Evolutionary conservation across 768 basidiomycete genomes (phyloP).

Genomic region (Suillus subalutaceus): DNA sequence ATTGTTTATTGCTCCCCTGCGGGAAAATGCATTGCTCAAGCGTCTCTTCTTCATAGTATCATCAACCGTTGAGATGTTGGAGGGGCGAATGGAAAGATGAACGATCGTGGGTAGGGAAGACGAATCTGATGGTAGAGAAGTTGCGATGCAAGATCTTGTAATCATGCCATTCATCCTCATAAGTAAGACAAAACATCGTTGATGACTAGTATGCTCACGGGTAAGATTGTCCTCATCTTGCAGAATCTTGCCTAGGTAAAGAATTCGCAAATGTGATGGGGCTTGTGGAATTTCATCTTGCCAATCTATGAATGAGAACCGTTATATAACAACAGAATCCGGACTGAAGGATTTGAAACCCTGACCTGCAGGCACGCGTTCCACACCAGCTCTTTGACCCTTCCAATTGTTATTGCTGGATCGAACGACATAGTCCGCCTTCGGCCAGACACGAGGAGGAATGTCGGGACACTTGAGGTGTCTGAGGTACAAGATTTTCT

Average conservation of each 20-base stretch:
- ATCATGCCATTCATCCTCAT: not conserved
- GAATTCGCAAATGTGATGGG: slow-evolving; percentile 73
- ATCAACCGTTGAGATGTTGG: slow-evolving; percentile 51
- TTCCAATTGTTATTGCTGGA: slow-evolving; percentile 70
- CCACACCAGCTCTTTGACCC: slow-evolving; percentile 85
- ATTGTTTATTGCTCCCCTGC: slow-evolving; percentile 21
- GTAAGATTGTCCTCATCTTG: slow-evolving; percentile 80
- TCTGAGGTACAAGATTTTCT: slow-evolving; percentile 48
- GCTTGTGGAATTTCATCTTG: slow-evolving; percentile 77
- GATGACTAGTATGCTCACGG: slow-evolving; percentile 45
- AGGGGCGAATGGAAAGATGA: slow-evolving; percentile 72
- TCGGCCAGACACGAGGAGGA: slow-evolving; percentile 70
- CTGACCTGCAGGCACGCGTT: slow-evolving; percentile 75
- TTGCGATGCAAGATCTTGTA: slow-evolving; percentile 32
- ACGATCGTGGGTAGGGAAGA: slow-evolving; percentile 59
- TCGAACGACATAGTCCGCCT: slow-evolving; percentile 76
- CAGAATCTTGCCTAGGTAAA: slow-evolving; percentile 79
- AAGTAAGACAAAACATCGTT: not conserved
- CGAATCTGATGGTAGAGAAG: slow-evolving; percentile 33
- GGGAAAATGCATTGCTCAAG: slow-evolving; percentile 29
- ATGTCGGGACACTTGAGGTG: slow-evolving; percentile 64
- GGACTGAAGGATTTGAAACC: not conserved
- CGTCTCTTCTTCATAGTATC: slow-evolving; percentile 55
- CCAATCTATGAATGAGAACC: slow-evolving; percentile 55
- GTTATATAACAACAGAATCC: not conserved